Percentiles rank a stretch among this genome's conserved stretches.
Evolutionary conservation across 2,329 filamentous ascomycete genomes (phyloP).

Genomic region (Monosporascus ibericus): DNA sequence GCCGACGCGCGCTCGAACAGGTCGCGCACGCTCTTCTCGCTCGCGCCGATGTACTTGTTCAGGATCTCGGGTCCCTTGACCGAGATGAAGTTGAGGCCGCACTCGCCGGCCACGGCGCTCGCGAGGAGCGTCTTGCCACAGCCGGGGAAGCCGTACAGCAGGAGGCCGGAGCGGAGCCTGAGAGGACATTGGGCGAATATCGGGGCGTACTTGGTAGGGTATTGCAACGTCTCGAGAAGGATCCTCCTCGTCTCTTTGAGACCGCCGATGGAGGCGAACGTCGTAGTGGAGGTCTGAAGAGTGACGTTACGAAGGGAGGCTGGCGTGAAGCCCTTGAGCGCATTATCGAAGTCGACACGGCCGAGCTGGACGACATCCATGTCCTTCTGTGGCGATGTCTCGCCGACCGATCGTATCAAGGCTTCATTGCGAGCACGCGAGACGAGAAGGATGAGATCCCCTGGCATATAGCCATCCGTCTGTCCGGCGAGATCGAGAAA

Average conservation of each 20-base stretch:
- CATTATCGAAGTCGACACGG: conserved; percentile 72
- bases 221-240: conserved; percentile 91
- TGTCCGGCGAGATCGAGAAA: conserved; percentile 89
- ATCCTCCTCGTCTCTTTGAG: conserved; percentile 79
- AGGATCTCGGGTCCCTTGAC: conserved; percentile 97
- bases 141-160: conserved; percentile 91
- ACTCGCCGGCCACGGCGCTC: conserved; percentile 95
- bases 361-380: conserved; percentile 56
- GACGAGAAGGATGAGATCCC: conserved; percentile 80
- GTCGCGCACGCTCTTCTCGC: conserved; percentile 92
- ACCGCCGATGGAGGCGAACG: conserved; percentile 87
- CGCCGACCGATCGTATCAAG: conserved; percentile 72
- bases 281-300: conserved; percentile 85
- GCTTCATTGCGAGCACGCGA: conserved; percentile 87
- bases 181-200: conserved; percentile 96
- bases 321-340: conserved; percentile 87
- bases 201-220: conserved; percentile 94
- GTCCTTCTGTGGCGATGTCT: conserved; percentile 38
- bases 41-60: conserved; percentile 98
- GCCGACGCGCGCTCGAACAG: conserved; percentile 89
- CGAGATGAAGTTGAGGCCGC: conserved; percentile 95
- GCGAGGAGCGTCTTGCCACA: conserved; percentile 96
- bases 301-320: conserved; percentile 92
- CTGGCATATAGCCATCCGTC: conserved; percentile 97
- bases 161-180: conserved; percentile 83